A percentile compares a stretch with the other conserved stretches of the same genome.
phyloP scores from a whole-genome alignment of 1,284 basidiomycete species.

The Trametes hirsuta region DNA sequence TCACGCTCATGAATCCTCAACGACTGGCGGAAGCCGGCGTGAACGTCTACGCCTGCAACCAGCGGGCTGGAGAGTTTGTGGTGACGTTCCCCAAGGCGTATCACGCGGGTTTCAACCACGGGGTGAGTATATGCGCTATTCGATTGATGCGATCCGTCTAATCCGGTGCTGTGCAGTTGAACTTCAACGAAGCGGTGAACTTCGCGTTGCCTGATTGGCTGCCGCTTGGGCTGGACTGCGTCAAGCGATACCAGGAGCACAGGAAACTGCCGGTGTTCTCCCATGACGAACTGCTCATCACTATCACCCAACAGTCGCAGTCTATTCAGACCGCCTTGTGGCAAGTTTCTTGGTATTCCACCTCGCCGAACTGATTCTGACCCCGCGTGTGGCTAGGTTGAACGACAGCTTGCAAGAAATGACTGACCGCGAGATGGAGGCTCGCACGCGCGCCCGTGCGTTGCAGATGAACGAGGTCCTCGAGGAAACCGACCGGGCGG shows the following conservation, averaged over 20 bases:
- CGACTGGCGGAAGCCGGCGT: slow-evolving; percentile 88
- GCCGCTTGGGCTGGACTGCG: slow-evolving; percentile 83
- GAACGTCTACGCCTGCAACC: slow-evolving; percentile 93
- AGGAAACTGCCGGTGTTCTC: slow-evolving; percentile 96
- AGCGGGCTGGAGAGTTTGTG: slow-evolving; percentile 97
- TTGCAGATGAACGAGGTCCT: slow-evolving; percentile 68
- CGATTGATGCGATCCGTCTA: slow-evolving; percentile 6
- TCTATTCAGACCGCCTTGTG: slow-evolving; percentile 94
- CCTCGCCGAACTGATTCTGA: not conserved
- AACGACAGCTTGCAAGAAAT: slow-evolving; percentile 86
- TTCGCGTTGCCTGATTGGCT: slow-evolving; percentile 98
- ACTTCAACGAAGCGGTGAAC: slow-evolving; percentile 99
- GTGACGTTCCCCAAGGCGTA: slow-evolving; percentile 98
- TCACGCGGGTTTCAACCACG: slow-evolving; percentile 98
- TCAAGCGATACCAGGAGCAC: slow-evolving; percentile 87
- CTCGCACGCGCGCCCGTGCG: slow-evolving; percentile 64
- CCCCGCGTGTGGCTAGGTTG: slow-evolving; percentile 56
- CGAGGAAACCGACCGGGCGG: slow-evolving; percentile 81
- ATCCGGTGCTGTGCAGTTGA: slow-evolving; percentile 60
- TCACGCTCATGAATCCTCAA: slow-evolving; percentile 97
- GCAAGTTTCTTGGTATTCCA: slow-evolving; percentile 49
- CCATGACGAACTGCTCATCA: slow-evolving; percentile 95
- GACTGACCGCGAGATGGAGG: slow-evolving; percentile 81
- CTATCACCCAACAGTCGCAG: slow-evolving; percentile 91
- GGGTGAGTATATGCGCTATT: slow-evolving; percentile 50